Conservation (phyloP, 1,284 basidiomycete species). For the Ustilago shanxiensis region DNA sequence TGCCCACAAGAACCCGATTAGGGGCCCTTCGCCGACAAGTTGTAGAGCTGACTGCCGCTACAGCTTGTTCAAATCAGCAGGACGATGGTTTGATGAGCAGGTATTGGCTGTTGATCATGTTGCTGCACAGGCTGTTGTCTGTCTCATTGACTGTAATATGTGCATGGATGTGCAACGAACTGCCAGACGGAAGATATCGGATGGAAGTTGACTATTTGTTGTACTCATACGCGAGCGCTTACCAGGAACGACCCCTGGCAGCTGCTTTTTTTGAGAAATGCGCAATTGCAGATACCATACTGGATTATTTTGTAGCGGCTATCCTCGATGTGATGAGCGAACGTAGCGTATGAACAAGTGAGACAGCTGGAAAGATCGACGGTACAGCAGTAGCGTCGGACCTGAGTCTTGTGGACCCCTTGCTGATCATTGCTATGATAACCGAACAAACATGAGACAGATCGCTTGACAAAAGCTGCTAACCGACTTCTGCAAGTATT, state of each 20-base stretch:
- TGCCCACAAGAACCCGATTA: too few species aligned
- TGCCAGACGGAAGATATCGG: neutral
- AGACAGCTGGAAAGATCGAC: neutral
- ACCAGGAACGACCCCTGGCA: slow-evolving; percentile 21
- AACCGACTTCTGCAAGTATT: neutral
- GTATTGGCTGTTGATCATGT: neutral
- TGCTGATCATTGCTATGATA: slow-evolving; percentile 5
- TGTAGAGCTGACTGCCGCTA: too few species aligned
- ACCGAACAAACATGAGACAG: slow-evolving; percentile 24
- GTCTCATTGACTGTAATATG: neutral
- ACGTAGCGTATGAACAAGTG: neutral
- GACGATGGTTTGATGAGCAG: too few species aligned
- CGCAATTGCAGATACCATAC: too few species aligned
- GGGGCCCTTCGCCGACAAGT: too few species aligned
- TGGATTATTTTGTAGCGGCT: neutral
- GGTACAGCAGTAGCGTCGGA: neutral
- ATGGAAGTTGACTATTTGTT: neutral
- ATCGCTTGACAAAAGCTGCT: slow-evolving; percentile 11
- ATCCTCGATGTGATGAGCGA: neutral
- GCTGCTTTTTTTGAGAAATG: neutral
- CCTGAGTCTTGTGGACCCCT: slow-evolving; percentile 1
- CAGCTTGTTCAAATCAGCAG: too few species aligned
- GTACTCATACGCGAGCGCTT: slow-evolving; percentile 4
- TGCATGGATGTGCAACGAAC: neutral
- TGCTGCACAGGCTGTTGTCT: neutral